Evolutionary conservation across 1,139 yeast species (phyloP).

Genomic region (Petasospora rhodanensis): DNA sequence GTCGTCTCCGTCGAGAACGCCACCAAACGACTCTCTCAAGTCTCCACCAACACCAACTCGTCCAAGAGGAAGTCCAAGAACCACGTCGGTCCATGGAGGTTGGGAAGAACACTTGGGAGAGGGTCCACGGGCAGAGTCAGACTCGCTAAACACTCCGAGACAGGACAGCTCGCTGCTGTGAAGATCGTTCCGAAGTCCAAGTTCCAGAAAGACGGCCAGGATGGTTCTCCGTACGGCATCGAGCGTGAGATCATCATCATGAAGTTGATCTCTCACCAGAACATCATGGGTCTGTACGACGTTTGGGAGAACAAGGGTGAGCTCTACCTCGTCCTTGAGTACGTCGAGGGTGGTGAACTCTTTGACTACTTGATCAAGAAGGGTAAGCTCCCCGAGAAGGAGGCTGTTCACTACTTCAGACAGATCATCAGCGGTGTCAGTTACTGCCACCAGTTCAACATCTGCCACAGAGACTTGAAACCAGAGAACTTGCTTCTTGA

Average conservation of each 20-base stretch:
- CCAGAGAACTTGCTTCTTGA: slow-evolving; percentile 92
- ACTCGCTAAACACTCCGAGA: slow-evolving; percentile 77
- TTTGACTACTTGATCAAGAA: slow-evolving; percentile 86
- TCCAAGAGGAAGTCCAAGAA: slow-evolving; percentile 56
- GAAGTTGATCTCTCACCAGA: slow-evolving; percentile 88
- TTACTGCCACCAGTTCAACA: slow-evolving; percentile 90
- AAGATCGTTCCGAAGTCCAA: slow-evolving; percentile 89
- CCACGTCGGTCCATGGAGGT: slow-evolving; percentile 93
- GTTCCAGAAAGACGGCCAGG: slow-evolving; percentile 35
- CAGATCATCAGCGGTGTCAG: slow-evolving; percentile 91
- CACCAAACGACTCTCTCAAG: slow-evolving; percentile 58
- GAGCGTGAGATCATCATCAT: slow-evolving; percentile 93
- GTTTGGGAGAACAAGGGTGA: slow-evolving; percentile 98
- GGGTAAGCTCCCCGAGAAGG: slow-evolving; percentile 83
- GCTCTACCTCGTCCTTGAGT: slow-evolving; percentile 83
- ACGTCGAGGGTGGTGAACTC: slow-evolving; percentile 96
- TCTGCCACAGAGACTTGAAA: slow-evolving; percentile 91
- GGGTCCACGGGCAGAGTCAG: slow-evolving; percentile 96
- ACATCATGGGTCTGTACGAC: slow-evolving; percentile 92
- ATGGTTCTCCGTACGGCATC: slow-evolving; percentile 74
- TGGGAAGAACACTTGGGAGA: slow-evolving; percentile 90
- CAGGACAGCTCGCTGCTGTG: slow-evolving; percentile 93
- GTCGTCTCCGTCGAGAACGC: slow-evolving; percentile 51
- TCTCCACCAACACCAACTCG: slow-evolving; percentile 46
- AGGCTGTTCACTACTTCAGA: slow-evolving; percentile 85